Base-by-base conservation (phyloP, 176 grass and related monocot genomes). In the Tillandsia fasciculata region DNA sequence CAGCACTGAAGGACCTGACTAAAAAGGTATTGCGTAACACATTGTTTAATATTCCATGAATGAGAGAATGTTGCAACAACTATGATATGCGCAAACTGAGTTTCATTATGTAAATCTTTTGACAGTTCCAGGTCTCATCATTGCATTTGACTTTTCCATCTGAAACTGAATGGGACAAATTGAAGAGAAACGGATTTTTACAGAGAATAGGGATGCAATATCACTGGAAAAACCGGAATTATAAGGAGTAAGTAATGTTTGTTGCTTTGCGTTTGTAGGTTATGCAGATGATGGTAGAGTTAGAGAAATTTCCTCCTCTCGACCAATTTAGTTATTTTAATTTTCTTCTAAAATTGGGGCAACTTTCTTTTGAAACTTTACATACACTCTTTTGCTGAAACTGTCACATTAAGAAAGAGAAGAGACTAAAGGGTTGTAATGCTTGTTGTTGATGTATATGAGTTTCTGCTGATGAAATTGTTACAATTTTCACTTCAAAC, bases 141-240 rank as follows among this genome's bases (percentile, higher is more conserved):
- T 78, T 96, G 29, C 93, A 96, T 78, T 74, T 96, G 57, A 96
- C 88, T 74, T 96, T 96, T 90, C 93, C 93, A n/a, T 87, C 83
- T 48, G 83, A 96, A 90, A 81, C 65, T 71, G 93, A 96, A 81
- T 96, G 85, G 81, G 50, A 76, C 47, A 92, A 81, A 76, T 75
- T 96, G 73, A 89, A 87, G 81, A 80, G 85, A 56, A 85, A n/a
- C 42, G 93, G 79, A 1, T 87, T 89, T 74, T 73, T 96, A 68
- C 88, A 87, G 75, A 89, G 88, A 83, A 87, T 78, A 2, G 89
- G 93, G 58, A 79, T 96, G 83, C 93, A 96, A 58, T 96, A 92
- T 75, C 93, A 96, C 49, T 96, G 93, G 93, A 90, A 67, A 85
- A 96, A 96, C 82, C 79, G 88, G 70, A 89, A 90, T 67, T 96